A percentile compares a stretch with the other conserved stretches of the same genome.
Evolutionary conservation across 2,329 filamentous ascomycete species (phyloP).

Genomic region (Akanthomyces lecanii): DNA sequence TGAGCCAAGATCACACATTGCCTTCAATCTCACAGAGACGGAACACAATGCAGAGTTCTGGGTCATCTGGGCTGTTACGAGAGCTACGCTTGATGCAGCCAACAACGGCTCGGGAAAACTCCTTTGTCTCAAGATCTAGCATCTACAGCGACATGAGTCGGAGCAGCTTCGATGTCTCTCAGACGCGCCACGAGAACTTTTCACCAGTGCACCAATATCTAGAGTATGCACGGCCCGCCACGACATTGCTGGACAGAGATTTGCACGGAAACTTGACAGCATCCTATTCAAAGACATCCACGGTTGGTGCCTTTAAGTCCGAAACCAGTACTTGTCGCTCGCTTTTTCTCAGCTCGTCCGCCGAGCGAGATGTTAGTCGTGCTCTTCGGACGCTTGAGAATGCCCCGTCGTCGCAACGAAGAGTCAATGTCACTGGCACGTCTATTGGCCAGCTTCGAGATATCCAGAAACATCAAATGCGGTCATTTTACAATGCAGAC

Average conservation of each 20-base stretch:
- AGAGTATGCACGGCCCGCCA: background rate
- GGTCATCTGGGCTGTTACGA: background rate
- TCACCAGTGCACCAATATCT: background rate
- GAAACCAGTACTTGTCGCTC: slow-evolving; percentile 10
- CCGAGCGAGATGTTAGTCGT: slow-evolving; percentile 41
- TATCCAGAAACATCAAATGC: slow-evolving; percentile 16
- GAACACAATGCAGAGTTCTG: slow-evolving; percentile 13
- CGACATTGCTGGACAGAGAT: background rate
- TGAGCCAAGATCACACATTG: background rate
- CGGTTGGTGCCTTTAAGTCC: slow-evolving; percentile 18
- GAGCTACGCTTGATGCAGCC: background rate
- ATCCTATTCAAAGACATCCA: slow-evolving; percentile 28
- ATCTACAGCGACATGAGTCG: slow-evolving; percentile 24
- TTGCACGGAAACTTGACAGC: background rate
- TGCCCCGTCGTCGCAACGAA: slow-evolving; percentile 22
- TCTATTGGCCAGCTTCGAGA: background rate
- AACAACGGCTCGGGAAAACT: slow-evolving; percentile 13
- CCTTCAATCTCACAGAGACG: background rate
- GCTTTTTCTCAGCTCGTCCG: slow-evolving; percentile 13
- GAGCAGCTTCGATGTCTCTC: background rate
- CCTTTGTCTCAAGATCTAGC: slow-evolving; percentile 28
- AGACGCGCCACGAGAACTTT: background rate
- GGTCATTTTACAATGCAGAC: slow-evolving; percentile 34
- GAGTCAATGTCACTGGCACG: background rate
- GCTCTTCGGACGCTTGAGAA: slow-evolving; percentile 32